A percentile compares a stretch with the other conserved stretches of the same genome.
Conservation (phyloP, 176 grass and related monocot species). For the Eleusine indica region DNA sequence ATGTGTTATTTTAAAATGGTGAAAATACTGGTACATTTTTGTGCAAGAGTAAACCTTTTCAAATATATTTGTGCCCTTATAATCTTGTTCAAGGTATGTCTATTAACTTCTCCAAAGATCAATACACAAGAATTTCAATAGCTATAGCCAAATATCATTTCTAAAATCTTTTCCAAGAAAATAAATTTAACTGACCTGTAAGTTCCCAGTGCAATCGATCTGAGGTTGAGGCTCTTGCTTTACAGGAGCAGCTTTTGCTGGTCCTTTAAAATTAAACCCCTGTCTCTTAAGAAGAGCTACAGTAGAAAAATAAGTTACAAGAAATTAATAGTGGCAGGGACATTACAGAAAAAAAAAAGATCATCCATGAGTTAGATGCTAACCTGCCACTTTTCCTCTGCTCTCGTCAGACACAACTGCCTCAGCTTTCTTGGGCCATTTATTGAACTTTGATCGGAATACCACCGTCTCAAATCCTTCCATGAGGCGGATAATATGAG, state of each 20-base stretch:
- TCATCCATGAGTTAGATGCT: conserved; percentile 22
- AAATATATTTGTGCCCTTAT: conserved; percentile 1
- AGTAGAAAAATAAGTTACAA: conserved; percentile 34
- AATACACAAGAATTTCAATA: conserved; percentile 26
- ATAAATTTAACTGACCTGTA: conserved; percentile 62
- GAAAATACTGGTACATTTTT: neutral
- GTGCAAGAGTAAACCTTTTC: conserved; percentile 3
- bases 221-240: conserved; percentile 94
- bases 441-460: conserved; percentile 87
- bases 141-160: conserved; percentile 15
- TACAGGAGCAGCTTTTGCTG: conserved; percentile 81
- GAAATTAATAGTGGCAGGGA: neutral
- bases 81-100: conserved; percentile 20
- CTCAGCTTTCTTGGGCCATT: conserved; percentile 94
- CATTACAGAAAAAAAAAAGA: conserved; percentile 25
- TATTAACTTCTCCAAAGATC: conserved; percentile 28
- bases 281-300: conserved; percentile 92
- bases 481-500: conserved; percentile 85
- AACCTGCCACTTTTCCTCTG: conserved; percentile 99
- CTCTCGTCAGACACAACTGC: conserved; percentile 92
- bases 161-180: conserved; percentile 42
- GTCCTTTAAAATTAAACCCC: conserved; percentile 87
- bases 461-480: conserved; percentile 94
- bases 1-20: conserved; percentile 1
- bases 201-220: conserved; percentile 97